phyloP scores from a whole-genome alignment of 169 alveolate species.

The Cyclospora cayetanensis region DNA sequence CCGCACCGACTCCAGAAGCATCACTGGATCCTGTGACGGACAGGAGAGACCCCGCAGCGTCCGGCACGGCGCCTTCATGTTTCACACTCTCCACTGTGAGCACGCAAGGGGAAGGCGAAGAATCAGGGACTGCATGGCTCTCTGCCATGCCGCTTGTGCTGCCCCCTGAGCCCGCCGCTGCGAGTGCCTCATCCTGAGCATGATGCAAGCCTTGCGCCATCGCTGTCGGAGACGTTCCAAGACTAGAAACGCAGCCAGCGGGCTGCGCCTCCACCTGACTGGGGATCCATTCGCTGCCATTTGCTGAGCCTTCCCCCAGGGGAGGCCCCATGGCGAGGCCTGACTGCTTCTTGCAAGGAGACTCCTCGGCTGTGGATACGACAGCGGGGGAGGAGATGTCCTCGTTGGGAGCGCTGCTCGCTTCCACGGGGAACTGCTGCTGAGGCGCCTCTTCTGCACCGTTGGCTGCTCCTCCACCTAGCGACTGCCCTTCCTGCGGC shows the following conservation, averaged over 20 bases:
- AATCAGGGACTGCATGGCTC: background rate
- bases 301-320: background rate
- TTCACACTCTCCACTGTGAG: background rate
- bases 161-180: background rate
- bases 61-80: background rate
- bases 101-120: background rate
- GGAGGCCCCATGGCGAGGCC: background rate
- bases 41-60: background rate
- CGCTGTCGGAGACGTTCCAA: background rate
- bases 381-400: background rate
- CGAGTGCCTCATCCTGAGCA: background rate
- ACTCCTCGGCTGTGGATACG: background rate
- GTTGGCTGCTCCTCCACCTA: background rate
- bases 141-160: background rate
- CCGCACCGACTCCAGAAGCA: background rate
- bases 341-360: background rate
- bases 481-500: background rate
- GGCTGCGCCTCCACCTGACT: background rate
- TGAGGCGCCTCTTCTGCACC: background rate
- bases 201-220: background rate
- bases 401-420: background rate
- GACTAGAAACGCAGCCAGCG: background rate
- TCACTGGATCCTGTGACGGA: background rate
- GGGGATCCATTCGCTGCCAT: slow-evolving; percentile 9
- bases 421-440: background rate